Conservation (phyloP, 768 basidiomycete genomes). For the Pluteus cervinus region DNA sequence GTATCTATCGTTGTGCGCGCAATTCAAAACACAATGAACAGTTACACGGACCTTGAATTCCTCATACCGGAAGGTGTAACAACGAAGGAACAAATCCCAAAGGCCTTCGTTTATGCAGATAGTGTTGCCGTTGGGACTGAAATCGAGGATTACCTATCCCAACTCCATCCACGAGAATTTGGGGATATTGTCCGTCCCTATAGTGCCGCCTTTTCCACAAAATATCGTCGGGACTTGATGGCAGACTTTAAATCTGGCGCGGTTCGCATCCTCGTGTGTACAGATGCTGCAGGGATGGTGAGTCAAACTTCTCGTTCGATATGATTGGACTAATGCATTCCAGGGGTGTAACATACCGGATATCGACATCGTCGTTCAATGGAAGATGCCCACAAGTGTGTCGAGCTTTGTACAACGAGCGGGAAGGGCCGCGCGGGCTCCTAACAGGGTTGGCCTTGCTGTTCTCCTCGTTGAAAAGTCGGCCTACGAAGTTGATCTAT, state of each 20-base stretch:
- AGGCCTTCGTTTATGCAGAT: constrained; percentile 25
- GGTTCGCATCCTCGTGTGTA: constrained; percentile 25
- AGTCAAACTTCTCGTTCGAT: neutral
- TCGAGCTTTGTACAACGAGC: constrained; percentile 27
- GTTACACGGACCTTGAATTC: constrained; percentile 27
- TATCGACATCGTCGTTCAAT: constrained; percentile 30
- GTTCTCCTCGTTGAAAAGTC: constrained; percentile 20
- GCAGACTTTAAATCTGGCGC: constrained; percentile 15
- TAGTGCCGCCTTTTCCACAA: constrained; percentile 14
- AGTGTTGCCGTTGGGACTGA: constrained; percentile 16
- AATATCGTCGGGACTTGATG: constrained; percentile 19
- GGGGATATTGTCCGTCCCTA: constrained; percentile 18
- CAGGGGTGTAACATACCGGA: constrained; percentile 28
- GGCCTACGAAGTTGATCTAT: constrained; percentile 14
- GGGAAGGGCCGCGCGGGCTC: constrained; percentile 22
- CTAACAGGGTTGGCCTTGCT: constrained; percentile 14
- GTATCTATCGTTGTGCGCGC: constrained; percentile 27
- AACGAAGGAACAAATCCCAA: constrained; percentile 13
- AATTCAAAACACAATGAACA: constrained; percentile 25
- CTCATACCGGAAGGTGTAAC: constrained; percentile 12
- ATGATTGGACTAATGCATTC: neutral
- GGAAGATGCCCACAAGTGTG: constrained; percentile 23
- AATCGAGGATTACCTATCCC: constrained; percentile 19
- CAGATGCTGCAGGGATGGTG: constrained; percentile 32
- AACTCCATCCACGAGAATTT: constrained; percentile 6